Evolutionary conservation across 352 stramenopile species (phyloP).

Genomic region (Chrysophaeum taylorii): DNA sequence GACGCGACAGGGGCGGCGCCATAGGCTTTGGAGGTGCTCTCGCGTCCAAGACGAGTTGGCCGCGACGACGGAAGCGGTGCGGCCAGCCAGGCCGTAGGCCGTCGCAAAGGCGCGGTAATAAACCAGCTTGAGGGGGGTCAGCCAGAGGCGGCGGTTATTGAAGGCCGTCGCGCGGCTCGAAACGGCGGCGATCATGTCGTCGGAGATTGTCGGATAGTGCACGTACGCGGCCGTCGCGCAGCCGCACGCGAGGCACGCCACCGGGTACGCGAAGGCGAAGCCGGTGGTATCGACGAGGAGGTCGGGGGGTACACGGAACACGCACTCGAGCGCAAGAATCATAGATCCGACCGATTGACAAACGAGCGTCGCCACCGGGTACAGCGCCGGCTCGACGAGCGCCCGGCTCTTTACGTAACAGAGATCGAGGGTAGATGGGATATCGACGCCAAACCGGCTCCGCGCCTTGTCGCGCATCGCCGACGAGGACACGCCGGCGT

Average conservation of each 20-base stretch:
- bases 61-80: conserved; percentile 74
- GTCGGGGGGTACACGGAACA: conserved; percentile 62
- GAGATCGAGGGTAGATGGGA: conserved; percentile 44
- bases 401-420: conserved; percentile 55
- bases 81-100: conserved; percentile 74
- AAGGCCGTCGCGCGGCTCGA: conserved; percentile 72
- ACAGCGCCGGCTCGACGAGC: conserved; percentile 54
- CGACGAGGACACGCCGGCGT: conserved; percentile 49
- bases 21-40: conserved; percentile 83
- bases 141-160: conserved; percentile 66
- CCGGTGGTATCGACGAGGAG: conserved; percentile 95
- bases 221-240: conserved; percentile 85
- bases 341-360: conserved; percentile 88
- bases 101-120: conserved; percentile 88
- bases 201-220: conserved; percentile 1
- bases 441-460: conserved; percentile 58
- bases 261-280: conserved; percentile 88
- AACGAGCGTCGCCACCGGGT: conserved; percentile 74
- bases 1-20: conserved; percentile 45
- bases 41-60: conserved; percentile 97
- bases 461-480: conserved; percentile 61
- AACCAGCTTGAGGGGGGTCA: conserved; percentile 68
- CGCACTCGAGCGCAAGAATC: conserved; percentile 66
- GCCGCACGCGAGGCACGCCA: conserved; percentile 67
- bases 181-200: conserved; percentile 91